Evolutionary conservation across 306 rosid genomes (phyloP).

Genomic region (Casuarina cunninghamiana): DNA sequence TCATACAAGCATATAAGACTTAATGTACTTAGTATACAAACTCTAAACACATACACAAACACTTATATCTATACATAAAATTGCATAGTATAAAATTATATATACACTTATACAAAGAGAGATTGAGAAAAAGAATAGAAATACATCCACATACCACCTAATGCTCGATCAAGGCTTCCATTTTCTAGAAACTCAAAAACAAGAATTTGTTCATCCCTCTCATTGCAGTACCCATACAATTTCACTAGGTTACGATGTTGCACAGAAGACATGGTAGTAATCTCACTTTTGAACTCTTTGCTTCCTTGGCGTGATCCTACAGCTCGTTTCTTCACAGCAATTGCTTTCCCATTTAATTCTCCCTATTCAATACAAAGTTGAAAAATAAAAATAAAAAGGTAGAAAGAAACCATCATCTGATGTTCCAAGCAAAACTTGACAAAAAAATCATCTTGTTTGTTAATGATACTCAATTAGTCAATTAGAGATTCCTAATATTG

Average conservation of each 20-base stretch:
- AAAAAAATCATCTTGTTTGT: too few relatives aligned
- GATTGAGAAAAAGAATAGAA: background rate
- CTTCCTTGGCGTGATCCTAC: conserved; percentile 79
- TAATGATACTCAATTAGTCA: too few relatives aligned
- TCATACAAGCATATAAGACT: conserved; percentile 2
- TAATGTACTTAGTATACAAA: background rate
- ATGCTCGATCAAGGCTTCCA: too few relatives aligned
- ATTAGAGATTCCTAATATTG: too few relatives aligned
- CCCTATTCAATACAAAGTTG: conserved; percentile 46
- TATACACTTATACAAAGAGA: background rate
- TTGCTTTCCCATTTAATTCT: conserved; percentile 63
- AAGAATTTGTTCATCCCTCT: conserved; percentile 55
- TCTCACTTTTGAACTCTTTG: conserved; percentile 73
- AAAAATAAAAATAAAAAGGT: background rate
- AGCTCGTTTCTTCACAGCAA: conserved; percentile 80
- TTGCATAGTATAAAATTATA: too few relatives aligned
- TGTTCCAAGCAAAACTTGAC: too few relatives aligned
- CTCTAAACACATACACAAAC: background rate
- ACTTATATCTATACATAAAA: background rate
- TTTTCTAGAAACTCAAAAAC: too few relatives aligned
- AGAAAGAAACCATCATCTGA: too few relatives aligned
- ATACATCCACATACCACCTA: conserved; percentile 41
- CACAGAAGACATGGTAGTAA: conserved; percentile 79
- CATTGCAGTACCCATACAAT: conserved; percentile 72
- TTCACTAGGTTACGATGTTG: conserved; percentile 85